phyloP scores from a whole-genome alignment of 192 early-diverging fungal genomes.

The Geranomyces variabilis region DNA sequence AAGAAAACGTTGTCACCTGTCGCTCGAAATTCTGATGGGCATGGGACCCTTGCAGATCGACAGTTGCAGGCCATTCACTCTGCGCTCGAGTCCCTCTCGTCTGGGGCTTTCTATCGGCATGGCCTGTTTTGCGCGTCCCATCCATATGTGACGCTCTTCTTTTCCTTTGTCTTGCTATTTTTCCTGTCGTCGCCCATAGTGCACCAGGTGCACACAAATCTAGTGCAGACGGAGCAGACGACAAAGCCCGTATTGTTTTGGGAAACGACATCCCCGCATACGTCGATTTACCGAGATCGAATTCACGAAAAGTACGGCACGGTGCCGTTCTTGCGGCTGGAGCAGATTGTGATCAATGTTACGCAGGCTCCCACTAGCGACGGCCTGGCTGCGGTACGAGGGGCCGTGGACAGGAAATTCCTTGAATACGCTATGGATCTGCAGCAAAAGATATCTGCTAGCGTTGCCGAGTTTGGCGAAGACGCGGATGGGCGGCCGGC shows the following conservation, averaged over 20 bases:
- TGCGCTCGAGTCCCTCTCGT: neutral
- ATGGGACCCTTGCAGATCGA: neutral
- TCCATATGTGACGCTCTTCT: slow-evolving; percentile 55
- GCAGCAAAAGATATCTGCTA: slow-evolving; percentile 29
- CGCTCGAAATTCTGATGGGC: too few species aligned
- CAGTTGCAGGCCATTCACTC: neutral
- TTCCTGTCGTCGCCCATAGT: slow-evolving; percentile 59
- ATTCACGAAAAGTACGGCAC: slow-evolving; percentile 33
- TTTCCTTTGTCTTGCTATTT: slow-evolving; percentile 59
- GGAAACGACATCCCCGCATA: slow-evolving; percentile 45
- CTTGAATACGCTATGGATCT: slow-evolving; percentile 37
- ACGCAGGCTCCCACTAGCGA: neutral
- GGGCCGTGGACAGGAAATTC: slow-evolving; percentile 14
- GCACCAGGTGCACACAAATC: slow-evolving; percentile 37
- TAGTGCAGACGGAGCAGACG: slow-evolving; percentile 3
- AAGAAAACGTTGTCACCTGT: too few species aligned
- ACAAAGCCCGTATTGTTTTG: slow-evolving; percentile 41
- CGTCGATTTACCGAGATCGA: slow-evolving; percentile 33
- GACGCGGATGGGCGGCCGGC: slow-evolving; percentile 21
- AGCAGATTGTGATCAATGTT: slow-evolving; percentile 47
- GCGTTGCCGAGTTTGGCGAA: slow-evolving; percentile 16
- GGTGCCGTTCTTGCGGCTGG: slow-evolving; percentile 36
- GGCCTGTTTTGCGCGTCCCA: slow-evolving; percentile 68
- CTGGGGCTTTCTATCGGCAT: slow-evolving; percentile 59
- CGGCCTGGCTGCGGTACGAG: neutral